Conservation (phyloP, 495 filamentous ascomycete species). For the Neurospora sp. region DNA sequence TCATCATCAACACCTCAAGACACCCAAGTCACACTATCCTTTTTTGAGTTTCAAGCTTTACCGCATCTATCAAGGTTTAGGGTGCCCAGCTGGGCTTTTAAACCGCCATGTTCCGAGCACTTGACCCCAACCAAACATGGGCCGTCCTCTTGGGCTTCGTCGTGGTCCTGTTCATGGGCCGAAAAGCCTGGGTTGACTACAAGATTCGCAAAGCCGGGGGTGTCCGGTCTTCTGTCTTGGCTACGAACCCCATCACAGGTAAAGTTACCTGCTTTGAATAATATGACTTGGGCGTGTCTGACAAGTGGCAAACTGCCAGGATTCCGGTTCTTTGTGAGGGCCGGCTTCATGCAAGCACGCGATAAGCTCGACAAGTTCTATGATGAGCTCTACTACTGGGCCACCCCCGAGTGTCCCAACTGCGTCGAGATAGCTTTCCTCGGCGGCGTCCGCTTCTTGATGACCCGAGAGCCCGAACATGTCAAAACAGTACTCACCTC, state of each 20-base stretch:
- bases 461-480: slow-evolving; percentile 47
- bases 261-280: background rate
- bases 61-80: background rate
- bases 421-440: slow-evolving; percentile 24
- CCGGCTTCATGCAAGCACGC: slow-evolving; percentile 15
- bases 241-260: slow-evolving; percentile 15
- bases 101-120: slow-evolving; percentile 1
- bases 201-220: slow-evolving; percentile 12
- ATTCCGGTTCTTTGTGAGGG: slow-evolving; percentile 9
- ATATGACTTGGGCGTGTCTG: background rate
- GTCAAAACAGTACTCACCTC: slow-evolving; percentile 47
- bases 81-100: background rate
- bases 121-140: background rate
- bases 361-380: slow-evolving; percentile 25
- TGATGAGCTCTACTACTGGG: slow-evolving; percentile 17
- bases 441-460: slow-evolving; percentile 29
- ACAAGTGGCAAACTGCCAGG: slow-evolving; percentile 2
- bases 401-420: slow-evolving; percentile 27
- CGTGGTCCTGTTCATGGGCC: slow-evolving; percentile 2
- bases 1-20: background rate
- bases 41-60: background rate
- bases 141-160: slow-evolving; percentile 4
- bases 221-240: slow-evolving; percentile 13
- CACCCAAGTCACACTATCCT: background rate
- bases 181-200: slow-evolving; percentile 7